Evolutionary conservation across 31 red algal species (phyloP), one percentile per base, ranked within the genome.

Genomic region (Bonnemaisonia californica): DNA sequence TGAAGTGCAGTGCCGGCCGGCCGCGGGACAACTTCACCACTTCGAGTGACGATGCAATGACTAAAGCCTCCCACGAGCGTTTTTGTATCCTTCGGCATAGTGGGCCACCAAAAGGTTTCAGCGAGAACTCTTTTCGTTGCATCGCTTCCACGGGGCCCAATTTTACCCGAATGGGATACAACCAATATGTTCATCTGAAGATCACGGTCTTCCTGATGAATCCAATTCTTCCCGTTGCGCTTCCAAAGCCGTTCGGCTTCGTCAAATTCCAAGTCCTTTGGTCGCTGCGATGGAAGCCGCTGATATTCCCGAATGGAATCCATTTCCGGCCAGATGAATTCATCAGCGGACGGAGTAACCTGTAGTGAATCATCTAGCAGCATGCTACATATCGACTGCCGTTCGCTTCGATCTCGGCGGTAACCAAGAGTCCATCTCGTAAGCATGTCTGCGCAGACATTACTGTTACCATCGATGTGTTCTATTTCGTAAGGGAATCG

Each of bases 1-100:
- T 87, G 72, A 8, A 87, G 41, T 2, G 84, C 34, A 26, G 3
- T 2, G 33, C 30, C 61, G 4, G 74, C 33, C 1, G 68, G 67
- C 13, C 81, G 41, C 8, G 81, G 68, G 2, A 84, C 31, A 4
- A 35, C 29, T 45, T 35, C 2, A 1, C 81, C 81, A 1, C 24
- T 51, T 62, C 57, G 54, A 2, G 81, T 18, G 2, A 70, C 28
- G 3, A 82, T 22, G 24, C 78, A 82, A 11, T 69, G 63, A 8
- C 68, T 32, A 57, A 60, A 69, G 9, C 32, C 21, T 1, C 35
- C 21, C 24, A 82, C 48, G 22, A 82, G 69, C 40, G 23, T 12
- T 21, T 12, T 13, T 3, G 56, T 29, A 41, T 70, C 66, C 29
- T 36, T 41, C 8, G 4, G 13, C 28, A 70, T 70, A 41, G 9